Conservation (phyloP, 768 basidiomycete genomes). For the Suillus luteus region DNA sequence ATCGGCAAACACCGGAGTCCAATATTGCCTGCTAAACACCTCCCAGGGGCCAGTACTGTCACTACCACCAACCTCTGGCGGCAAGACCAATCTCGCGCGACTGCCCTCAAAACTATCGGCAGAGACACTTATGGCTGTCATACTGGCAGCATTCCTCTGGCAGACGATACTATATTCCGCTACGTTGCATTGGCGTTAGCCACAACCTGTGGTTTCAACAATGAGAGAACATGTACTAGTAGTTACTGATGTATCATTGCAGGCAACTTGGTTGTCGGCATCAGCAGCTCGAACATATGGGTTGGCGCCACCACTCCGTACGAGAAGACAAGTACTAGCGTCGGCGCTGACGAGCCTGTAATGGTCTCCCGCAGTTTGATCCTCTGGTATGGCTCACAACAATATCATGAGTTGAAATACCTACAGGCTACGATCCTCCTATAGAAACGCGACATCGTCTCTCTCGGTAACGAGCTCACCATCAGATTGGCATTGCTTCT, state of each 20-base stretch:
- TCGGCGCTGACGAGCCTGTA: conserved; percentile 45
- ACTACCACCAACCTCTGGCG: conserved; percentile 30
- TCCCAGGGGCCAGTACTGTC: conserved; percentile 38
- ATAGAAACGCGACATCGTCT: conserved; percentile 33
- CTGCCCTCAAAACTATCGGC: not conserved
- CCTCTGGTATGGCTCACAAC: conserved; percentile 41
- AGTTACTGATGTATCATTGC: conserved; percentile 6
- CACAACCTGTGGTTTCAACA: conserved; percentile 45
- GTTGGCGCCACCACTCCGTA: conserved; percentile 54
- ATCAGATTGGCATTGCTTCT: not conserved
- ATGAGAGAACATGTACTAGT: not conserved
- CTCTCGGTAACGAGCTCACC: conserved; percentile 36
- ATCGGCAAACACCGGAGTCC: too few species aligned
- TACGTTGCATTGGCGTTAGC: conserved; percentile 52
- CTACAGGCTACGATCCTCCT: not conserved
- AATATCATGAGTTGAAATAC: not conserved
- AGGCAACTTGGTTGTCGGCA: conserved; percentile 62
- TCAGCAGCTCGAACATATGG: conserved; percentile 70
- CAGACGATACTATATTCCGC: conserved; percentile 41
- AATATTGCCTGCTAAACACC: conserved; percentile 39
- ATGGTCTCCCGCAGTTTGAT: conserved; percentile 60
- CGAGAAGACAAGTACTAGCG: conserved; percentile 49
- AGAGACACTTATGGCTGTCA: conserved; percentile 18
- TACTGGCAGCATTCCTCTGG: conserved; percentile 37
- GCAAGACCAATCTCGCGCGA: not conserved